Conservation (phyloP, 257 asterid species). For the Capsicum rhomboideum region DNA sequence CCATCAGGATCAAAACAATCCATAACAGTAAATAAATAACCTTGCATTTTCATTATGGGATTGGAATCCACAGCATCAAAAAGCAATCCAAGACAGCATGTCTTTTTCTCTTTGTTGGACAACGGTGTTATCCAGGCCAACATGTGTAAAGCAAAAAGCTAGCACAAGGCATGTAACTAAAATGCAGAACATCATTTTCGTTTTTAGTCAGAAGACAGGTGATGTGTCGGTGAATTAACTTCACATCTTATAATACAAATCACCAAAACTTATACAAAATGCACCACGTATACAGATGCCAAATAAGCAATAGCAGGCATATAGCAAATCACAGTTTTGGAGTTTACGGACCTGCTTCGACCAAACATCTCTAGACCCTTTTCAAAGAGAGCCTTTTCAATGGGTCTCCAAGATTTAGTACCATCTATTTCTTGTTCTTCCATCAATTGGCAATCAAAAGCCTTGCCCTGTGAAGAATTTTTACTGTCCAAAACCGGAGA, state of each 20-base stretch:
- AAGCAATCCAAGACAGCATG: background rate
- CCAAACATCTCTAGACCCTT: conserved; percentile 91
- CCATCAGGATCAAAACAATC: background rate
- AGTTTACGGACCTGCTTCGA: conserved; percentile 60
- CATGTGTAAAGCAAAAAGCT: background rate
- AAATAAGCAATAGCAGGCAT: background rate
- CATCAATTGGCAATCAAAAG: conserved; percentile 19
- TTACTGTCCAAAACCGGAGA: conserved; percentile 14
- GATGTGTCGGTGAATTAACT: background rate
- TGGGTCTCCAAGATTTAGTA: conserved; percentile 70
- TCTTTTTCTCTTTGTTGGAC: background rate
- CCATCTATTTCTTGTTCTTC: conserved; percentile 34
- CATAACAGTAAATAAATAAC: background rate
- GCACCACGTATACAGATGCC: background rate
- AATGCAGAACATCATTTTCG: background rate
- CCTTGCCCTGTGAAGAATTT: conserved; percentile 22
- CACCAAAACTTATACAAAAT: background rate
- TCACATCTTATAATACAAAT: background rate
- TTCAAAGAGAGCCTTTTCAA: conserved; percentile 86
- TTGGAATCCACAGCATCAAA: background rate
- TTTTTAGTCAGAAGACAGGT: background rate
- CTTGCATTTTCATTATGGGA: background rate
- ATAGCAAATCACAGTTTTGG: conserved; percentile 12
- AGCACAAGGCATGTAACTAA: background rate
- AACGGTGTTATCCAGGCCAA: background rate